These are phyloP conservation scores for Bothriochloa decipiens DNA, from an alignment of 176 grass and related monocot species.

Conservation along the genomic window DNA sequence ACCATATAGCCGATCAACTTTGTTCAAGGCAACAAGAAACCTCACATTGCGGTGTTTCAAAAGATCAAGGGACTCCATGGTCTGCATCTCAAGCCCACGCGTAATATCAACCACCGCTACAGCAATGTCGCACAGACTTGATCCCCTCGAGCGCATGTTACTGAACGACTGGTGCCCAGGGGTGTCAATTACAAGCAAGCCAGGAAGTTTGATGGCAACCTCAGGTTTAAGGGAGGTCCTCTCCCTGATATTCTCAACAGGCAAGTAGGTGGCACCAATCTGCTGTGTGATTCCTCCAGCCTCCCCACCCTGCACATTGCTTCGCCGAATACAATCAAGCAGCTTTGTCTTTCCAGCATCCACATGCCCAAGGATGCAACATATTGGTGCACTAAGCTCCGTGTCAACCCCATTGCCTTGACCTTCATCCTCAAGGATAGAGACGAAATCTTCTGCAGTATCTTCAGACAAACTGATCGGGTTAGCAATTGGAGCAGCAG, in stretches of 20 bases:
- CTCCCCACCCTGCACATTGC: slow-evolving; percentile 51
- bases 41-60: slow-evolving; percentile 50
- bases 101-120: slow-evolving; percentile 74
- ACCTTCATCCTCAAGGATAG: slow-evolving; percentile 6
- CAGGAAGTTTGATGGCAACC: slow-evolving; percentile 59
- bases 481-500: neutral
- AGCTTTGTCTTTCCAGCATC: slow-evolving; percentile 79
- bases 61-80: slow-evolving; percentile 64
- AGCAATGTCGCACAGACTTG: slow-evolving; percentile 68
- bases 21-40: slow-evolving; percentile 75
- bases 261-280: slow-evolving; percentile 76
- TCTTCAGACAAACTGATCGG: neutral
- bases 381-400: slow-evolving; percentile 49
- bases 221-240: slow-evolving; percentile 57
- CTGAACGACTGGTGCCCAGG: slow-evolving; percentile 72
- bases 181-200: slow-evolving; percentile 77
- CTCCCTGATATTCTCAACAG: slow-evolving; percentile 67
- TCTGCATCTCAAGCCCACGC: slow-evolving; percentile 68
- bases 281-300: slow-evolving; percentile 77
- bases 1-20: slow-evolving; percentile 78
- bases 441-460: neutral
- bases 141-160: slow-evolving; percentile 70
- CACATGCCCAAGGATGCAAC: slow-evolving; percentile 37
- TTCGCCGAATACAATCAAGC: slow-evolving; percentile 58
- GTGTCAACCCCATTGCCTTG: slow-evolving; percentile 29